Percentiles rank a stretch among this genome's conserved stretches.
These are phyloP conservation scores for Coffea canephora DNA, from an alignment of 257 asterid species.

Conservation along the genomic window DNA sequence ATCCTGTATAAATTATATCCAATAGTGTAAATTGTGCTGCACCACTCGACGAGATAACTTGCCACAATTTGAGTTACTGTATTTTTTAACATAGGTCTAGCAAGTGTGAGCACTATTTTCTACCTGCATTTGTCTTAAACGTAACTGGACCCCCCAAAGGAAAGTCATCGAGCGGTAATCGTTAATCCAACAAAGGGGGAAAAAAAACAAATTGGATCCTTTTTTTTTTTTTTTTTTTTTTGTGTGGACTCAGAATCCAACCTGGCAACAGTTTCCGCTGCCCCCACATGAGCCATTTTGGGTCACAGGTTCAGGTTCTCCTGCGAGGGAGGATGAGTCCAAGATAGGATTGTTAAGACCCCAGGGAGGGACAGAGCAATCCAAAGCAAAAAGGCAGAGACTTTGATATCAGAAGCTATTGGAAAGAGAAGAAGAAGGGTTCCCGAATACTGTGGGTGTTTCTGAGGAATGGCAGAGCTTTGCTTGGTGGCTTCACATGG, in stretches of 20 bases:
- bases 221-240: not conserved
- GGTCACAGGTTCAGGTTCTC: not conserved
- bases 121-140: no score
- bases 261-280: not conserved
- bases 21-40: no score
- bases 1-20: no score
- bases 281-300: not conserved
- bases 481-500: constrained; percentile 75
- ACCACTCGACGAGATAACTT: no score
- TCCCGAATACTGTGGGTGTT: not conserved
- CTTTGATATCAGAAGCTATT: constrained; percentile 11
- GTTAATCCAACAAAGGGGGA: not conserved
- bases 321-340: constrained; percentile 35
- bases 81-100: no score
- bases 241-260: constrained; percentile 27
- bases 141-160: not conserved
- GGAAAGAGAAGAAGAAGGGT: constrained; percentile 16
- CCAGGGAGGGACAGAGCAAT: constrained; percentile 5
- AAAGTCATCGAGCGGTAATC: not conserved
- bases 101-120: no score
- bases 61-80: no score
- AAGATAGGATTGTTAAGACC: constrained; percentile 20
- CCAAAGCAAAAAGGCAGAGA: constrained; percentile 12
- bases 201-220: no score
- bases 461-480: constrained; percentile 44